These are phyloP conservation scores for Phylloboletellus chloephorus DNA, from an alignment of 1,284 basidiomycete genomes.

Conservation along the genomic window DNA sequence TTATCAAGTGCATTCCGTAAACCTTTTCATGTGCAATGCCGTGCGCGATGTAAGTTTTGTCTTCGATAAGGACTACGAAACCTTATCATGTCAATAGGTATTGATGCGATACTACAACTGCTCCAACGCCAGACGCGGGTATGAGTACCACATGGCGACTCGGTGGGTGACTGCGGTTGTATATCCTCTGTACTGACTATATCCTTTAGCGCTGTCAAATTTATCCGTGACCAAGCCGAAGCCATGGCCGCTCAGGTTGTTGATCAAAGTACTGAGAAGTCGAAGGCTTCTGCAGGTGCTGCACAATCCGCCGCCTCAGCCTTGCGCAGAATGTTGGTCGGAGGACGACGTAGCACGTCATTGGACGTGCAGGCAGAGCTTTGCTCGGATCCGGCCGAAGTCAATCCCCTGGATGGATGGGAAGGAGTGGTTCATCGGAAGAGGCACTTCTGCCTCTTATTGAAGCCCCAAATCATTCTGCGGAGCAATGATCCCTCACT, in stretches of 20 bases:
- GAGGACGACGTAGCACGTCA: constrained; percentile 44
- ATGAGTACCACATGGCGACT: constrained; percentile 86
- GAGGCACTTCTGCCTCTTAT: constrained; percentile 76
- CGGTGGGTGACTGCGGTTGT: constrained; percentile 45
- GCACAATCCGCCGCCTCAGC: constrained; percentile 59
- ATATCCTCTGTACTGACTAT: constrained; percentile 7
- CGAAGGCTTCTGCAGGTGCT: constrained; percentile 35
- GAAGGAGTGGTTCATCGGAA: constrained; percentile 61
- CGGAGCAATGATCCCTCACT: constrained; percentile 39
- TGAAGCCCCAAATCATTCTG: constrained; percentile 90
- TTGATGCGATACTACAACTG: constrained; percentile 90
- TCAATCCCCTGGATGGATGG: constrained; percentile 69
- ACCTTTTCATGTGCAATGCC: constrained; percentile 74
- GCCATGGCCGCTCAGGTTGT: constrained; percentile 35
- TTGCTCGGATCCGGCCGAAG: constrained; percentile 26
- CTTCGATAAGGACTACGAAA: constrained; percentile 2
- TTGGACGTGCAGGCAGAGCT: constrained; percentile 37
- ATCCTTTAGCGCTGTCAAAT: constrained; percentile 65
- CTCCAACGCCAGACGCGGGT: constrained; percentile 67
- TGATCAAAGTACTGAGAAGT: constrained; percentile 33
- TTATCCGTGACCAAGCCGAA: constrained; percentile 76
- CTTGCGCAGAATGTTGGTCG: constrained; percentile 55
- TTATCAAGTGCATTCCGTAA: constrained; percentile 86
- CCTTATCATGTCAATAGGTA: constrained; percentile 43
- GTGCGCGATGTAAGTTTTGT: constrained; percentile 63